Evolutionary conservation across 495 filamentous ascomycete species (phyloP), one percentile per base, ranked within the genome.

Genomic region (Penicillium argentinense): DNA sequence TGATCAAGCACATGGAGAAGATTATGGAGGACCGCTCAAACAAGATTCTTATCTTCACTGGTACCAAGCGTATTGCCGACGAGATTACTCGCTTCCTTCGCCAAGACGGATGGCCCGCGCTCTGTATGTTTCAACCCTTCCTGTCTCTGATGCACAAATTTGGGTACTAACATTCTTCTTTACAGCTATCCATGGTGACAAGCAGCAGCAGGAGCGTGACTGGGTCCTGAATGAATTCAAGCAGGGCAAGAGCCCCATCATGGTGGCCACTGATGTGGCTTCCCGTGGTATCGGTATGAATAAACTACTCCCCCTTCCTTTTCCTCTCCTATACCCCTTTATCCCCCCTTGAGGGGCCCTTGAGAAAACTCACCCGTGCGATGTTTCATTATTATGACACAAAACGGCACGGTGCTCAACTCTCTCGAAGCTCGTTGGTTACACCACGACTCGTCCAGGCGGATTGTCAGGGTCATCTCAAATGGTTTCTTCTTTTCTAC

Each of bases 221-320:
- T 98, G 93, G 93, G 93, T 98, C 57, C 77, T 98, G 67, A 95
- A 97, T 65, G 93, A 98, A 68, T 98, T 98, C 81, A 98, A 97
- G 84, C 90, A 89, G 56, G 91, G 93, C 73, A 80, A 83, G 52
- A 92, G 89, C 48, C 87, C 87, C 38, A 81, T 96, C 49, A 80
- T 98, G 68, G 89, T 98, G 45, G 93, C 93, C 17, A 98, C 93
- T 21, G 93, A 98, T 69, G 93, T 98, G 42, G 93, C 93, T 39
- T 95, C 93, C 24, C 82, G 93, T 74, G 92, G 92, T 68, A 98
- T 98, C 78, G 93, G 93, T 98, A 97, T 96, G 93, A 95, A 87
- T 81, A 74, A 71, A 65, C 66, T 72, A 67, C 77, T 69, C 76
- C 62, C 69, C 72, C 71, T 64, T 57, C 66, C 67, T 61, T 71